Conservation (phyloP, 2,329 filamentous ascomycete genomes). For the Hymenoscyphus infarciens region DNA sequence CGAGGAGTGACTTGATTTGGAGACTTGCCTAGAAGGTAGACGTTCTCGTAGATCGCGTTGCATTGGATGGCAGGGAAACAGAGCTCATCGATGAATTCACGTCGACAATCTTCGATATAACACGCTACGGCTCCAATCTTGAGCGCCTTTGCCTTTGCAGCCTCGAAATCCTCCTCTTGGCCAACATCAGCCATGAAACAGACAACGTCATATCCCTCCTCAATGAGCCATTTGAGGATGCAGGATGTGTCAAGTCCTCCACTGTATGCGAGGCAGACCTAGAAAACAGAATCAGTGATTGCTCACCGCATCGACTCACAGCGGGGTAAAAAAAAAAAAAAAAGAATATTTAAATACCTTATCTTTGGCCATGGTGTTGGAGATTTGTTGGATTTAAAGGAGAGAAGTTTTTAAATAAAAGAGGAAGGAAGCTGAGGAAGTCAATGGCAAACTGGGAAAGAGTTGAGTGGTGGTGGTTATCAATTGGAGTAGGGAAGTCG, state of each 20-base stretch:
- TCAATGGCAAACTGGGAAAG: neutral
- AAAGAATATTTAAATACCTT: conserved; percentile 9
- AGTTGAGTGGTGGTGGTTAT: conserved; percentile 1
- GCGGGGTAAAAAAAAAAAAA: conserved; percentile 2
- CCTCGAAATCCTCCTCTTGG: conserved; percentile 72
- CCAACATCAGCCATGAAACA: conserved; percentile 66
- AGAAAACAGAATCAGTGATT: conserved; percentile 11
- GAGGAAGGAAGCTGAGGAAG: neutral
- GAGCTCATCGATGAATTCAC: conserved; percentile 76
- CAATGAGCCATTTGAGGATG: conserved; percentile 45
- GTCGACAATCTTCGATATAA: conserved; percentile 59
- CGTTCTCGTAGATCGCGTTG: conserved; percentile 66
- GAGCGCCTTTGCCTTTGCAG: conserved; percentile 67
- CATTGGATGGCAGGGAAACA: conserved; percentile 72
- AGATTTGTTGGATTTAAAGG: neutral
- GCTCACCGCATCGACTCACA: conserved; percentile 4
- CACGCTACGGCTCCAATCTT: conserved; percentile 38
- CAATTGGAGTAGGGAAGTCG: conserved; percentile 9
- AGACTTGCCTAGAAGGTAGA: conserved; percentile 52
- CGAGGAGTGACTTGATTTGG: conserved; percentile 14
- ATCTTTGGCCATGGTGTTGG: conserved; percentile 14
- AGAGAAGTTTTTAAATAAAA: neutral
- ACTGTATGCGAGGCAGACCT: conserved; percentile 43
- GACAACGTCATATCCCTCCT: conserved; percentile 46
- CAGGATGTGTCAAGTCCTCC: conserved; percentile 45